These are phyloP conservation scores for Alternaria sp. DNA, from an alignment of 2,329 filamentous ascomycete genomes.

Conservation along the genomic window DNA sequence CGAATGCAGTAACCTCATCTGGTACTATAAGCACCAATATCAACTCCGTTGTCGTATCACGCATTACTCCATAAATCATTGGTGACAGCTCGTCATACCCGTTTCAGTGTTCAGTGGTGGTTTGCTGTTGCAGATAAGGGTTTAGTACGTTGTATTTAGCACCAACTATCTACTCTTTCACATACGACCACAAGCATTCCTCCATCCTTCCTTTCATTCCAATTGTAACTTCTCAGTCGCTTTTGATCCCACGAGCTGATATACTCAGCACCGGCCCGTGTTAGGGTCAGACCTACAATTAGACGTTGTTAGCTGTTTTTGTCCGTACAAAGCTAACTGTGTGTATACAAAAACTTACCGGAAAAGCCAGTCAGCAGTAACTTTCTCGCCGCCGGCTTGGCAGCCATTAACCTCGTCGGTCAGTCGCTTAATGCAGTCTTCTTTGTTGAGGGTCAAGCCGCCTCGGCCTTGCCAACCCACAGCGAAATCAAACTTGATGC, in stretches of 20 bases:
- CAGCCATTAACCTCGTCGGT: neutral
- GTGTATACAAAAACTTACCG: neutral
- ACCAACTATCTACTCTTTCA: neutral
- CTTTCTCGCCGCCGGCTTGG: neutral
- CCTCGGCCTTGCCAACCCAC: neutral
- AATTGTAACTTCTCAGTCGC: neutral
- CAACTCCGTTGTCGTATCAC: neutral
- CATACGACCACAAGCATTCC: neutral
- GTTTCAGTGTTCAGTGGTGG: neutral
- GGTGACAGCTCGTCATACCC: neutral
- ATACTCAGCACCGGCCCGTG: neutral
- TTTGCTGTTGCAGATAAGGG: neutral
- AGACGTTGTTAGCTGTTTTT: neutral
- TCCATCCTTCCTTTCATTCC: neutral
- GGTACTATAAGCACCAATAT: neutral
- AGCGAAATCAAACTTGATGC: neutral
- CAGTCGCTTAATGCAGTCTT: neutral
- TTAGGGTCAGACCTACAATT: neutral
- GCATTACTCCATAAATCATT: neutral
- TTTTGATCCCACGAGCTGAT: neutral
- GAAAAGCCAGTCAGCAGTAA: neutral
- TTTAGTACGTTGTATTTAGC: neutral
- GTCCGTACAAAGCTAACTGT: neutral
- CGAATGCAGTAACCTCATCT: neutral
- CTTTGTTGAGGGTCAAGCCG: neutral